phyloP scores from a whole-genome alignment of 2,329 filamentous ascomycete genomes.

The Fusarium sp. region DNA sequence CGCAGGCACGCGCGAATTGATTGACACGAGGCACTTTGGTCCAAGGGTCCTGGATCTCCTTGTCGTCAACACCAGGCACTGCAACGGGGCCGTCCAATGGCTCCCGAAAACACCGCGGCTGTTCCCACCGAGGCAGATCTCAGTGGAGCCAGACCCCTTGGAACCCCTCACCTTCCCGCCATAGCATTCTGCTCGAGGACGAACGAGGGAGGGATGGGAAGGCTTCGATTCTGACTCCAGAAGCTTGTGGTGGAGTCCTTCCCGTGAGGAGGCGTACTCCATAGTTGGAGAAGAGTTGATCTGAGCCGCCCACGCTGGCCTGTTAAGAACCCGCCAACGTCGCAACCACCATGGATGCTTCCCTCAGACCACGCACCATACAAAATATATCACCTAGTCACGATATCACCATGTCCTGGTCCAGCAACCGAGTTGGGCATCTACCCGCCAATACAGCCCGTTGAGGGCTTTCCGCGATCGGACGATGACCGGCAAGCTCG shows the following conservation, averaged over 20 bases:
- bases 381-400: neutral
- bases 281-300: slow-evolving; percentile 44
- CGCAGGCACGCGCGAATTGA: slow-evolving; percentile 29
- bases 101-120: slow-evolving; percentile 43
- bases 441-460: slow-evolving; percentile 5
- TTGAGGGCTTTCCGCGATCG: slow-evolving; percentile 33
- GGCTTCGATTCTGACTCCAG: slow-evolving; percentile 47
- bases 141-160: slow-evolving; percentile 43
- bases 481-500: slow-evolving; percentile 35
- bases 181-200: slow-evolving; percentile 43
- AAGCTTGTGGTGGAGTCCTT: slow-evolving; percentile 46
- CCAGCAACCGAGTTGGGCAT: neutral
- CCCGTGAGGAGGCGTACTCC: slow-evolving; percentile 44
- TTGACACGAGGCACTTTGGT: slow-evolving; percentile 14
- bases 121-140: slow-evolving; percentile 46
- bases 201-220: slow-evolving; percentile 39
- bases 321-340: slow-evolving; percentile 28
- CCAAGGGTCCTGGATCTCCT: slow-evolving; percentile 37
- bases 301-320: slow-evolving; percentile 44
- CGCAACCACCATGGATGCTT: slow-evolving; percentile 10
- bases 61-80: slow-evolving; percentile 36
- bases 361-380: slow-evolving; percentile 18
- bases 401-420: slow-evolving; percentile 1
- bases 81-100: slow-evolving; percentile 42
- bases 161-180: slow-evolving; percentile 46